phyloP scores from a whole-genome alignment of 177 flowering plant species.

The Telopea speciosissima region DNA sequence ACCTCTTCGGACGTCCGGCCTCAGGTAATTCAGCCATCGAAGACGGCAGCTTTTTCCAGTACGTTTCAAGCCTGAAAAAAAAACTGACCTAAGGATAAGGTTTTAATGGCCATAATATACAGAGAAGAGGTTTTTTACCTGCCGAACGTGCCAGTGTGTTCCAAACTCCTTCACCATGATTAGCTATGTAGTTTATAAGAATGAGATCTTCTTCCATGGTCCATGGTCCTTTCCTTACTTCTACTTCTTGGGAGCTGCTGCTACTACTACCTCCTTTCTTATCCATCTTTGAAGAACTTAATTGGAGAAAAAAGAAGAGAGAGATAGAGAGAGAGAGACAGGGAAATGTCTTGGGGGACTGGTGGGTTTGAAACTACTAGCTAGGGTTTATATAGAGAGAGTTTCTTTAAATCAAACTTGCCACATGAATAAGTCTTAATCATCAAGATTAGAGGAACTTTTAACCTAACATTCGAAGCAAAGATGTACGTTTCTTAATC shows the following conservation, averaged over 20 bases:
- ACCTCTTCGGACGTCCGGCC: constrained; percentile 74
- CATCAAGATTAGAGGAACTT: constrained; percentile 4
- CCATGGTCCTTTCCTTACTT: constrained; percentile 91
- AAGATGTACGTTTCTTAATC: no score
- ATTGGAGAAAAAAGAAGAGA: constrained; percentile 9
- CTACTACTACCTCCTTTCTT: constrained; percentile 15
- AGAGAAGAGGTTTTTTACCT: constrained; percentile 30
- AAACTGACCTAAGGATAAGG: no score
- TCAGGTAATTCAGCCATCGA: constrained; percentile 74
- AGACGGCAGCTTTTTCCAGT: constrained; percentile 83
- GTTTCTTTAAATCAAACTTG: background rate
- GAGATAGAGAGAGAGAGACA: no score
- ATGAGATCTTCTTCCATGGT: constrained; percentile 87
- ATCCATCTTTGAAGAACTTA: constrained; percentile 32
- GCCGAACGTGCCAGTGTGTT: constrained; percentile 74
- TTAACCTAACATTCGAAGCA: constrained; percentile 20
- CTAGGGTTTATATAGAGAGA: constrained; percentile 29
- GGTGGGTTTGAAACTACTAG: background rate
- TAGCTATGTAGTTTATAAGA: constrained; percentile 74
- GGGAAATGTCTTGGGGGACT: background rate
- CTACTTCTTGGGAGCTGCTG: constrained; percentile 43
- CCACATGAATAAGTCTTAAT: background rate
- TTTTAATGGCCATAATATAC: no score
- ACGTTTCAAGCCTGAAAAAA: constrained; percentile 56
- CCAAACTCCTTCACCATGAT: constrained; percentile 95